phyloP scores from a whole-genome alignment of 1,284 basidiomycete genomes.

The Cryptococcus sp. region DNA sequence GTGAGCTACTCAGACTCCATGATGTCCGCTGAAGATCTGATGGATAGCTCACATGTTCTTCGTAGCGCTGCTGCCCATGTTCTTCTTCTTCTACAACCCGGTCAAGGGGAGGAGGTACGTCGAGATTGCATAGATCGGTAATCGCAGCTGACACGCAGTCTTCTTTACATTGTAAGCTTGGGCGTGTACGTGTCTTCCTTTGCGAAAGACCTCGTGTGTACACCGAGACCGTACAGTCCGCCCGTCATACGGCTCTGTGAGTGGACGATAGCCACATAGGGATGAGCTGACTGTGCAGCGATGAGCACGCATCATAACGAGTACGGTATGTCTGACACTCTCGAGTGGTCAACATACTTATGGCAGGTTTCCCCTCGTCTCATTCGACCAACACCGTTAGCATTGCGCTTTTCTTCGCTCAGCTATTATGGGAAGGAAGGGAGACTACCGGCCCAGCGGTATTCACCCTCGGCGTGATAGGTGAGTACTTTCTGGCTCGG shows the following conservation, averaged over 20 bases:
- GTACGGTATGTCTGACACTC: constrained; percentile 26
- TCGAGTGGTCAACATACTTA: constrained; percentile 4
- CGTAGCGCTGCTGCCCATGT: constrained; percentile 76
- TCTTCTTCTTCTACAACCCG: constrained; percentile 79
- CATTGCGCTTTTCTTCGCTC: constrained; percentile 67
- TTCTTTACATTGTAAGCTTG: constrained; percentile 66
- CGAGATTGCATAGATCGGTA: not conserved
- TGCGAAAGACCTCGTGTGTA: constrained; percentile 82
- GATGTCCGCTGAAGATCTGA: not conserved
- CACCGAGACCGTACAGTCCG: constrained; percentile 83
- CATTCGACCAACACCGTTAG: constrained; percentile 89
- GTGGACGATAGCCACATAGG: constrained; percentile 7
- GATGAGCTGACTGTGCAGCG: constrained; percentile 49
- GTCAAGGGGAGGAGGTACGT: constrained; percentile 66
- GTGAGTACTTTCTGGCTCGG: constrained; percentile 18
- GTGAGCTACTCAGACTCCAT: constrained; percentile 24
- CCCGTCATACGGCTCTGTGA: constrained; percentile 70
- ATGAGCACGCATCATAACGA: constrained; percentile 69
- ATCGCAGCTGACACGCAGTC: constrained; percentile 46
- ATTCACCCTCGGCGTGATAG: constrained; percentile 17
- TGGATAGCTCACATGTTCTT: constrained; percentile 80
- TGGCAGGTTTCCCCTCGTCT: constrained; percentile 85
- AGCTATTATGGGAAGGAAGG: constrained; percentile 31
- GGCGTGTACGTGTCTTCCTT: constrained; percentile 82
- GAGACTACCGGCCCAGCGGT: constrained; percentile 7